Percentiles rank a stretch among this genome's conserved stretches.
These are phyloP conservation scores for Gossypium turneri DNA, from an alignment of 345 rosid genomes.

Conservation along the genomic window DNA sequence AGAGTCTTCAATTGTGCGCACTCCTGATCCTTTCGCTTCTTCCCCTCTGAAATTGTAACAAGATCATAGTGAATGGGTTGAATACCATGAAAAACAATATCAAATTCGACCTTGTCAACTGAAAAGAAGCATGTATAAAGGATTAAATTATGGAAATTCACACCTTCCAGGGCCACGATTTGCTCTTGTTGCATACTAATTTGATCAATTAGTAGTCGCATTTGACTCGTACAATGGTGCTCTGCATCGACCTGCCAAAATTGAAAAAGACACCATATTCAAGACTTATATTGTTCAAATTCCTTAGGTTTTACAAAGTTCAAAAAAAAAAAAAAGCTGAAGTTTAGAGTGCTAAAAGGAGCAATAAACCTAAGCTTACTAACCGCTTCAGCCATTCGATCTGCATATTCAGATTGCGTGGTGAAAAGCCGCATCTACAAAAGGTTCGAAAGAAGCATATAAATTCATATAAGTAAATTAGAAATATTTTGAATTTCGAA, in stretches of 20 bases:
- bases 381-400: slow-evolving; percentile 75
- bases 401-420: slow-evolving; percentile 76
- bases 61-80: slow-evolving; percentile 14
- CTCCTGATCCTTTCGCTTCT: slow-evolving; percentile 53
- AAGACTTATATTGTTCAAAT: not conserved
- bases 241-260: slow-evolving; percentile 67
- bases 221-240: slow-evolving; percentile 71
- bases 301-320: not conserved
- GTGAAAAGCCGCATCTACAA: slow-evolving; percentile 70
- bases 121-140: not conserved
- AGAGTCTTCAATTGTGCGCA: slow-evolving; percentile 63
- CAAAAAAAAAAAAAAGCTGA: not conserved
- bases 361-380: slow-evolving; percentile 17
- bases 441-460: not conserved
- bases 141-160: not conserved
- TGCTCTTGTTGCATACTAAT: slow-evolving; percentile 66
- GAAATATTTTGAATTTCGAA: not conserved
- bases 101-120: not conserved
- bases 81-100: not conserved
- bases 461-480: not conserved
- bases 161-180: slow-evolving; percentile 81
- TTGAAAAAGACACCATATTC: not conserved
- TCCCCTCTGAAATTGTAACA: slow-evolving; percentile 46
- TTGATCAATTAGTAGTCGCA: slow-evolving; percentile 70
- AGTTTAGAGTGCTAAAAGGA: not conserved